Percentiles rank a stretch among this genome's conserved stretches.
phyloP scores from a whole-genome alignment of 176 grass and related monocot genomes.

The Bolboschoenus planiculmis region DNA sequence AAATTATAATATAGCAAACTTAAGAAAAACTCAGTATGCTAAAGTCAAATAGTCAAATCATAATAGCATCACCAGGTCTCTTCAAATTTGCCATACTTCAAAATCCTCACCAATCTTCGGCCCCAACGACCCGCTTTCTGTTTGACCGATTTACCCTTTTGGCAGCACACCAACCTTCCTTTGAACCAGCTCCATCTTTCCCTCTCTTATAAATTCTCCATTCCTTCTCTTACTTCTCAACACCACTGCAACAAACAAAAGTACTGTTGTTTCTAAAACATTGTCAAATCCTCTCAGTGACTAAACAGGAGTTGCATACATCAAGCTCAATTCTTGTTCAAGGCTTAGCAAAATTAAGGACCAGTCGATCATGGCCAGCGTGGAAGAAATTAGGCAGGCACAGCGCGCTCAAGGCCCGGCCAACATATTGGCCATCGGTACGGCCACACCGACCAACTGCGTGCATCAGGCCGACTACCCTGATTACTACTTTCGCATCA shows the following conservation, averaged over 20 bases:
- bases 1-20: not conserved
- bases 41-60: not conserved
- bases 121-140: not conserved
- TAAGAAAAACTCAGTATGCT: too few species aligned
- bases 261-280: not conserved
- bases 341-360: not conserved
- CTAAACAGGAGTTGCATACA: not conserved
- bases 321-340: not conserved
- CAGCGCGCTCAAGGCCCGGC: slow-evolving; percentile 15
- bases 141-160: not conserved
- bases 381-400: slow-evolving; percentile 22
- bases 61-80: not conserved
- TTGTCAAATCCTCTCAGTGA: not conserved
- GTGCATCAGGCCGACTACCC: slow-evolving; percentile 19
- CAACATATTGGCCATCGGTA: slow-evolving; percentile 18
- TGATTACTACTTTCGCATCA: slow-evolving; percentile 23
- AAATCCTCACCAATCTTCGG: not conserved
- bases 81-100: not conserved
- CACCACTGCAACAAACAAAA: not conserved
- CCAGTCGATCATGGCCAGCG: slow-evolving; percentile 3
- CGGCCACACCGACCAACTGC: slow-evolving; percentile 2
- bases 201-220: not conserved
- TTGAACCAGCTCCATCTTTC: not conserved
- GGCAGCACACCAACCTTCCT: not conserved
- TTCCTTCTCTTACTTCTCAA: not conserved